phyloP scores from a whole-genome alignment of 441 rosid genomes.

The Erysimum pusillum region DNA sequence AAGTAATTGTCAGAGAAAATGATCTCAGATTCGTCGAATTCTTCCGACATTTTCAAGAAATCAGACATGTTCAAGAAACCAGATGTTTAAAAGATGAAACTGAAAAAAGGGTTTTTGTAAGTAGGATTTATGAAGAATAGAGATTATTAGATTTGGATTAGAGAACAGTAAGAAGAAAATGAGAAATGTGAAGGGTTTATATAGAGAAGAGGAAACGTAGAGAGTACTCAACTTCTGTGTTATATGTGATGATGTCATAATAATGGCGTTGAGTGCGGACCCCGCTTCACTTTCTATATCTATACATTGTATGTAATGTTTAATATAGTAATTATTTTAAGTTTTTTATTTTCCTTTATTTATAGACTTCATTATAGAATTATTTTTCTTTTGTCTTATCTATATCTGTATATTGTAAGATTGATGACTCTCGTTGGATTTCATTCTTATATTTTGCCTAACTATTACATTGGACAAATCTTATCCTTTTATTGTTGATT shows the following conservation, averaged over 20 bases:
- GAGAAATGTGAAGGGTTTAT: slow-evolving; percentile 45
- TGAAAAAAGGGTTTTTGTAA: background rate
- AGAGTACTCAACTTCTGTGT: slow-evolving; percentile 41
- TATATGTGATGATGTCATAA: slow-evolving; percentile 46
- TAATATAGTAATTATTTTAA: too few species aligned
- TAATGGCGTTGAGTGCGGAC: slow-evolving; percentile 40
- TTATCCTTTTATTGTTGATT: slow-evolving; percentile 32
- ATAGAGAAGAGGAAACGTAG: slow-evolving; percentile 47
- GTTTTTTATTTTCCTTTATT: background rate
- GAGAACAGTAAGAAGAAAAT: slow-evolving; percentile 31
- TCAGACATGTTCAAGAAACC: slow-evolving; percentile 52
- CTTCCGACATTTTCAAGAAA: slow-evolving; percentile 62
- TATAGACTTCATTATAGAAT: background rate
- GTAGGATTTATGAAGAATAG: background rate
- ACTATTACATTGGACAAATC: slow-evolving; percentile 31
- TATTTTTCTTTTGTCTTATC: slow-evolving; percentile 14
- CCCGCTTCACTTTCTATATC: slow-evolving; percentile 38
- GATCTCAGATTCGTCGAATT: slow-evolving; percentile 82
- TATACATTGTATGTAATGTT: slow-evolving; percentile 10
- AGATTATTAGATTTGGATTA: background rate
- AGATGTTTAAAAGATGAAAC: background rate
- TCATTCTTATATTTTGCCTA: background rate
- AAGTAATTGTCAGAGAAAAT: slow-evolving; percentile 59
- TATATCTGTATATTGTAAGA: slow-evolving; percentile 14
- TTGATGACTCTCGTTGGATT: background rate